Percentiles rank a stretch among this genome's conserved stretches.
Evolutionary conservation across 1,284 basidiomycete species (phyloP).

Genomic region (Microbotryomycetes sp.): DNA sequence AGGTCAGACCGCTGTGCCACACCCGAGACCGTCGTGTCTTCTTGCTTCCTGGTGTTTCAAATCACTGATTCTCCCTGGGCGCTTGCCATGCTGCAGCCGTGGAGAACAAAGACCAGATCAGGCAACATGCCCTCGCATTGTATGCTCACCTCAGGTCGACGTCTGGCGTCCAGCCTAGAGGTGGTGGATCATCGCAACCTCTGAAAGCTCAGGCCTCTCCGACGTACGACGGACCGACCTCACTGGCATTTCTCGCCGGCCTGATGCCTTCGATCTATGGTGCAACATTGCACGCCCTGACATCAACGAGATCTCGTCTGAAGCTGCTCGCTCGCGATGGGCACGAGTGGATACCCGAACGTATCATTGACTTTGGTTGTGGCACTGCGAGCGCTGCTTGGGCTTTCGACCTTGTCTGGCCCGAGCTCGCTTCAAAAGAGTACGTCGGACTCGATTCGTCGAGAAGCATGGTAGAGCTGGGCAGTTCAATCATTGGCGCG

Average conservation of each 20-base stretch:
- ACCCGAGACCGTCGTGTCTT: not conserved
- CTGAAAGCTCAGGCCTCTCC: conserved; percentile 5
- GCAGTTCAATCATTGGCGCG: conserved; percentile 25
- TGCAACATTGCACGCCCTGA: conserved; percentile 43
- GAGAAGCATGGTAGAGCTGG: conserved; percentile 31
- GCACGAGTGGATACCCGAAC: conserved; percentile 27
- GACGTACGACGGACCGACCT: conserved; percentile 23
- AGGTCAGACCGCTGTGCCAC: conserved; percentile 1
- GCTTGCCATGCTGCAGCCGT: not conserved
- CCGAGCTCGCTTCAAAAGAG: conserved; percentile 39
- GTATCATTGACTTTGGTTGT: conserved; percentile 42
- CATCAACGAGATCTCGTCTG: conserved; percentile 41
- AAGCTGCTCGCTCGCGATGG: conserved; percentile 15
- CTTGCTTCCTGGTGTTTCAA: too few relatives aligned
- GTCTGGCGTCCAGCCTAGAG: conserved; percentile 1
- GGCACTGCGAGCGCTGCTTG: conserved; percentile 45
- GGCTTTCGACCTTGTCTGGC: conserved; percentile 37
- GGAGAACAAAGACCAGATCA: conserved; percentile 29
- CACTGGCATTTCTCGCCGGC: conserved; percentile 44
- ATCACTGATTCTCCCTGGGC: too few relatives aligned
- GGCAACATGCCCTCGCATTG: conserved; percentile 28
- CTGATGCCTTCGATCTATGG: conserved; percentile 46
- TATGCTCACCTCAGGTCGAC: conserved; percentile 17
- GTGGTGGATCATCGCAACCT: not conserved
- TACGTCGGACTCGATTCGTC: conserved; percentile 33